phyloP scores from a whole-genome alignment of 1,139 yeast genomes.

The Zygosaccharomyces pseudobailii region DNA sequence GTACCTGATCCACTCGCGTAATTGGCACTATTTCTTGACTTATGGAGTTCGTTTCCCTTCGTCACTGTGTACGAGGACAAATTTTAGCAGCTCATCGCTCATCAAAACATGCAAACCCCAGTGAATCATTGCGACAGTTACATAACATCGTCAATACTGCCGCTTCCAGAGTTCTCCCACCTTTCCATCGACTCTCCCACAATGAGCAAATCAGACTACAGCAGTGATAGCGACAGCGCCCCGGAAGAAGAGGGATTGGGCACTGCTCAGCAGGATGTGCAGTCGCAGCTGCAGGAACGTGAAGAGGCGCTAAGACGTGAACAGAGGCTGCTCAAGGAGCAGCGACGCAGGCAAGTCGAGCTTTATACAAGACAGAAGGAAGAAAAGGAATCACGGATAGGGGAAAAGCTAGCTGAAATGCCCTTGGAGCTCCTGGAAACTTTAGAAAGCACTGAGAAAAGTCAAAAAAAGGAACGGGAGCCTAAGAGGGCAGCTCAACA shows the following conservation, averaged over 20 bases:
- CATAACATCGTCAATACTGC: neutral
- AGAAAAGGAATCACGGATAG: constrained; percentile 36
- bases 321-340: constrained; percentile 42
- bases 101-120: neutral
- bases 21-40: too few relatives aligned
- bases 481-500: constrained; percentile 10
- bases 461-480: constrained; percentile 17
- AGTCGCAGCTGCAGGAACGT: constrained; percentile 37
- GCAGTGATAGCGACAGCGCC: constrained; percentile 4
- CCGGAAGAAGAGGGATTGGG: constrained; percentile 21
- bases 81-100: neutral
- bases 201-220: constrained; percentile 2
- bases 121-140: neutral
- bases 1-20: too few relatives aligned
- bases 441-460: constrained; percentile 11
- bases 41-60: neutral
- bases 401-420: constrained; percentile 27
- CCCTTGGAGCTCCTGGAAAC: constrained; percentile 28
- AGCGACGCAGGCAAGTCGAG: constrained; percentile 47
- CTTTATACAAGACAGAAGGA: constrained; percentile 40
- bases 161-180: too few relatives aligned
- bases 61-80: neutral
- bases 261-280: constrained; percentile 29
- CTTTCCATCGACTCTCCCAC: neutral
- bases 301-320: constrained; percentile 36